A percentile compares a stretch with the other conserved stretches of the same genome.
Evolutionary conservation across 306 rosid genomes (phyloP).

Genomic region (Pueraria montana): DNA sequence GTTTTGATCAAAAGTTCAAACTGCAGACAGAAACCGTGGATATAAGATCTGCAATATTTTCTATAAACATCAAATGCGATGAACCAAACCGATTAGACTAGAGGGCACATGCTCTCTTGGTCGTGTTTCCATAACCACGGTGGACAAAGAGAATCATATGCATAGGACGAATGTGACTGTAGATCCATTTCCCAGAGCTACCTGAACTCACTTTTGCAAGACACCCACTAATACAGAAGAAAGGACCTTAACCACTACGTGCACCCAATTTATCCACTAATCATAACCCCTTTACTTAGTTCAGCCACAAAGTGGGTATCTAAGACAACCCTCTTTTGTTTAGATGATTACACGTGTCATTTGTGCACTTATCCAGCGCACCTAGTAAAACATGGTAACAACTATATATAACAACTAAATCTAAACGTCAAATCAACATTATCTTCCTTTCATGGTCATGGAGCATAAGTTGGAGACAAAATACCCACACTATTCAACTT

Average conservation of each 20-base stretch:
- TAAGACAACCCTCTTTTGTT: not conserved
- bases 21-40: not conserved
- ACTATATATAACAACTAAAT: not conserved
- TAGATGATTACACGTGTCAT: not conserved
- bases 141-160: constrained; percentile 20
- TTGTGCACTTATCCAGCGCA: not conserved
- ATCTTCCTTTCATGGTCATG: not conserved
- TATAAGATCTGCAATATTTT: not conserved
- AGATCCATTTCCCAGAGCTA: constrained; percentile 4
- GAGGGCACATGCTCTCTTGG: not conserved
- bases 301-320: not conserved
- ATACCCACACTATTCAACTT: not conserved
- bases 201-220: constrained; percentile 8
- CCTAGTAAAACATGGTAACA: not conserved
- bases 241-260: not conserved
- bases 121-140: not conserved
- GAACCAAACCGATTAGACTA: constrained; percentile 13
- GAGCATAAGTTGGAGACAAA: not conserved
- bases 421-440: not conserved
- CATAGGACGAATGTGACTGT: not conserved
- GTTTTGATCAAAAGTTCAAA: not conserved
- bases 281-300: not conserved
- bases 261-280: not conserved
- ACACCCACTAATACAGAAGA: not conserved
- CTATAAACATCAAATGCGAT: not conserved